These are phyloP conservation scores for Saturnispora gosingensis DNA, from an alignment of 805 yeast species.

Conservation along the genomic window DNA sequence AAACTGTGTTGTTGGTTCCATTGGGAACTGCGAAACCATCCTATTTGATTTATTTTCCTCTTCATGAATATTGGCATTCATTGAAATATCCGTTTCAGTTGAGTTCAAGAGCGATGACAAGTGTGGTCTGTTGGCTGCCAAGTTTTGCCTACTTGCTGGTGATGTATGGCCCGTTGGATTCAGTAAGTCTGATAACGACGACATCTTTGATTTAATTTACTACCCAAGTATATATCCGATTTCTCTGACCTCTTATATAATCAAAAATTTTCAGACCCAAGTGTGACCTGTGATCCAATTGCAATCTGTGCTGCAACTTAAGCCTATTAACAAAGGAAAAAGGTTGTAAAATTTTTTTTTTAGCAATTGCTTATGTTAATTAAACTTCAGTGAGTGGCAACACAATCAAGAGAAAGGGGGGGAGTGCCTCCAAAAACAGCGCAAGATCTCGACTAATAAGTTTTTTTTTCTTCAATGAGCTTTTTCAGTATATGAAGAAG, in stretches of 20 bases:
- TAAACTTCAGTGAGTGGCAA: not conserved
- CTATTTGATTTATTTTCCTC: not conserved
- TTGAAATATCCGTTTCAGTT: not conserved
- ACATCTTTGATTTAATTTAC: not conserved
- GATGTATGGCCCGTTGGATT: slow-evolving; percentile 6
- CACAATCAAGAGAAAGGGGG: not conserved
- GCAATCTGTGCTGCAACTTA: not conserved
- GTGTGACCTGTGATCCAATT: not conserved
- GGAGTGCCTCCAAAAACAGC: not conserved
- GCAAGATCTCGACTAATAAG: not conserved
- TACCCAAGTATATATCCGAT: too few species aligned
- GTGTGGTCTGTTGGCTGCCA: not conserved
- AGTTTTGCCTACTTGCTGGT: not conserved
- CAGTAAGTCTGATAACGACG: slow-evolving; percentile 8
- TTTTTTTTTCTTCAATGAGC: not conserved
- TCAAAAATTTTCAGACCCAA: not conserved
- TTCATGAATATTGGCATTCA: not conserved
- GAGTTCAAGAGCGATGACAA: not conserved
- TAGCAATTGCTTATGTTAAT: not conserved
- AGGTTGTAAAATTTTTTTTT: not conserved
- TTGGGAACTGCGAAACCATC: not conserved
- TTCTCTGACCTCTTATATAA: too few species aligned
- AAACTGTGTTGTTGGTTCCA: not conserved
- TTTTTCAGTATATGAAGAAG: not conserved
- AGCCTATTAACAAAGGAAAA: not conserved